Conservation (phyloP, 371 early-diverging fungal species). For the Syncephalastrum sp. region DNA sequence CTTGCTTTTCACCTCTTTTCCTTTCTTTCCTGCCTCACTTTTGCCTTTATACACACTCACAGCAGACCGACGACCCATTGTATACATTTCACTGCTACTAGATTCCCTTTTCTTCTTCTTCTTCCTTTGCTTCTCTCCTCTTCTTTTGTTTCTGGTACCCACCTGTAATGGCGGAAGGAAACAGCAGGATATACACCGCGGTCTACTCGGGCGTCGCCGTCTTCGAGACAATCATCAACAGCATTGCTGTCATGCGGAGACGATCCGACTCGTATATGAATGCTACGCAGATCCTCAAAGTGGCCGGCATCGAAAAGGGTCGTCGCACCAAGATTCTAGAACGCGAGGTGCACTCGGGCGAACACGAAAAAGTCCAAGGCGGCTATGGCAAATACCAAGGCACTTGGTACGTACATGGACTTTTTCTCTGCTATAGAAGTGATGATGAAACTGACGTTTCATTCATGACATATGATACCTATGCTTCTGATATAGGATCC, state of each 20-base stretch:
- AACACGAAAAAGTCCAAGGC: slow-evolving; percentile 96
- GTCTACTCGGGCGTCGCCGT: slow-evolving; percentile 88
- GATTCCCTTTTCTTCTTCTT: no score
- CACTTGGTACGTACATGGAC: slow-evolving; percentile 60
- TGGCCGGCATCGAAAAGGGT: slow-evolving; percentile 91
- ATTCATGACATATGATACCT: no score
- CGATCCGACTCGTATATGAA: slow-evolving; percentile 91
- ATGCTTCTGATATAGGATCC: slow-evolving; percentile 60
- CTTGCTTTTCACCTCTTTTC: no score
- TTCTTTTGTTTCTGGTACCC: no score
- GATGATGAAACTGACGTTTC: no score
- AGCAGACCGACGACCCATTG: no score
- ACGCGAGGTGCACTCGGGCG: slow-evolving; percentile 77
- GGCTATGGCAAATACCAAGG: slow-evolving; percentile 98
- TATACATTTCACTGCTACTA: no score
- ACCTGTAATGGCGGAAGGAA: not conserved
- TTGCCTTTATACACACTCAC: no score
- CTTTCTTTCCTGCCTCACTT: no score
- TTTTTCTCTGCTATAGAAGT: no score
- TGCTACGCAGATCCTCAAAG: slow-evolving; percentile 96
- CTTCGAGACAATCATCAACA: slow-evolving; percentile 81
- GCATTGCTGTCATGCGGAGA: slow-evolving; percentile 90
- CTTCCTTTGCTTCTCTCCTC: no score
- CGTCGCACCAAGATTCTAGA: slow-evolving; percentile 92
- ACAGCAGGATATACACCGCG: slow-evolving; percentile 56